These are phyloP conservation scores for Populus hybrid DNA, from an alignment of 441 rosid species.

Conservation along the genomic window DNA sequence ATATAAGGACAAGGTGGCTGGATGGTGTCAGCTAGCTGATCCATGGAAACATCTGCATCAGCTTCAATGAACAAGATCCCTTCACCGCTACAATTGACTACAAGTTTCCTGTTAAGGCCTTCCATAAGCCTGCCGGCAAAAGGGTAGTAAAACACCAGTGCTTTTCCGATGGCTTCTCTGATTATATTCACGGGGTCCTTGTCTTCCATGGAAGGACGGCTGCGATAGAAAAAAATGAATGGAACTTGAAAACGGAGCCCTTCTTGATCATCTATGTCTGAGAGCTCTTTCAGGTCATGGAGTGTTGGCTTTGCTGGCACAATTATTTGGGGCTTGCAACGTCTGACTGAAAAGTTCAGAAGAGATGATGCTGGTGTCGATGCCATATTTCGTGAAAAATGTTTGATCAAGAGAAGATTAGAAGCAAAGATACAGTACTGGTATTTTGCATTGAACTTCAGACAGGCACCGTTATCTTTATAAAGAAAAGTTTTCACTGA, in stretches of 20 bases:
- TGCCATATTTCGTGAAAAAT: too few relatives aligned
- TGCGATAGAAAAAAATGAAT: background rate
- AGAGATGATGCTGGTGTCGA: too few relatives aligned
- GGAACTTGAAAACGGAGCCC: background rate
- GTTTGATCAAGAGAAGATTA: too few relatives aligned
- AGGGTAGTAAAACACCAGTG: background rate
- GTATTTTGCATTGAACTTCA: too few relatives aligned
- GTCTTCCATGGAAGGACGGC: background rate
- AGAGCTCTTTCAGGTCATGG: too few relatives aligned
- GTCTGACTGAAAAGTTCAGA: background rate
- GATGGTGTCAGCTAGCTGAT: background rate
- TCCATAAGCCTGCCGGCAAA: background rate
- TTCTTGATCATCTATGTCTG: slow-evolving; percentile 2
- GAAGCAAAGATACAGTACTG: too few relatives aligned
- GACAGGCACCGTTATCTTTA: too few relatives aligned
- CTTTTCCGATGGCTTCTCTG: background rate
- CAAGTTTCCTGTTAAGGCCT: background rate
- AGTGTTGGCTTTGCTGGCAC: background rate
- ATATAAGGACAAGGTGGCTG: background rate
- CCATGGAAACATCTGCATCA: background rate
- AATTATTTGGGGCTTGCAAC: background rate
- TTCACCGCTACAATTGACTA: background rate
- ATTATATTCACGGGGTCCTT: background rate
- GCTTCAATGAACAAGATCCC: background rate
- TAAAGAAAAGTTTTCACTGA: too few relatives aligned